These are phyloP conservation scores for Diaporthe australafricana DNA, from an alignment of 2,329 filamentous ascomycete genomes.

Conservation along the genomic window DNA sequence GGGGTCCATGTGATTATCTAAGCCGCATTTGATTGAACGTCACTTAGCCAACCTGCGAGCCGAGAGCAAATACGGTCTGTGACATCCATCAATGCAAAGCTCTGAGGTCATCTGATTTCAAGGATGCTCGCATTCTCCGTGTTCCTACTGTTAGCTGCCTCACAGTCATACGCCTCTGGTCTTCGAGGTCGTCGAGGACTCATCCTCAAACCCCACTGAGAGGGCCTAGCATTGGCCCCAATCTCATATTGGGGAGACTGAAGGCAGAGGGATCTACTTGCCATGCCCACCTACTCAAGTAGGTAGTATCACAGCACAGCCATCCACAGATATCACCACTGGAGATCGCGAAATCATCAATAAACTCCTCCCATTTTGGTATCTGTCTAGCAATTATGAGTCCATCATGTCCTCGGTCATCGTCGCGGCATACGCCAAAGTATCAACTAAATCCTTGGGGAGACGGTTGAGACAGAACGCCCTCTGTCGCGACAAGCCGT, in stretches of 20 bases:
- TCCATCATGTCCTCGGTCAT: slow-evolving; percentile 6
- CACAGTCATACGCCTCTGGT: not conserved
- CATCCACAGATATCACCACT: not conserved
- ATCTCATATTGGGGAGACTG: too few relatives aligned
- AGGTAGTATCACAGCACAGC: not conserved
- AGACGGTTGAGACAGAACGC: not conserved
- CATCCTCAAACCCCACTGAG: not conserved
- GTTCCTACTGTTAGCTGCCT: not conserved
- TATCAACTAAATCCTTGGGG: not conserved
- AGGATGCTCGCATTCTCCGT: not conserved
- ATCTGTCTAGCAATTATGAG: slow-evolving; percentile 17
- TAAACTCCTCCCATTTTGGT: slow-evolving; percentile 21
- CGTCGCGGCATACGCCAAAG: not conserved
- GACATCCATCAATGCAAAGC: slow-evolving; percentile 3
- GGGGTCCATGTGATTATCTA: slow-evolving; percentile 18
- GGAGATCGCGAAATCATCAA: not conserved
- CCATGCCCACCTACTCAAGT: too few relatives aligned
- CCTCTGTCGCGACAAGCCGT: not conserved
- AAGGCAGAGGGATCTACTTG: not conserved
- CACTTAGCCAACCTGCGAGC: not conserved
- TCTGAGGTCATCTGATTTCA: not conserved
- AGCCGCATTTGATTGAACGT: not conserved
- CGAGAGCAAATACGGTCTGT: not conserved
- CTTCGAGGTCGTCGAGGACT: not conserved
- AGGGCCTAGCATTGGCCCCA: not conserved